A percentile compares a stretch with the other conserved stretches of the same genome.
These are phyloP conservation scores for Daldinia caldariorum DNA, from an alignment of 495 filamentous ascomycete species.

Conservation along the genomic window DNA sequence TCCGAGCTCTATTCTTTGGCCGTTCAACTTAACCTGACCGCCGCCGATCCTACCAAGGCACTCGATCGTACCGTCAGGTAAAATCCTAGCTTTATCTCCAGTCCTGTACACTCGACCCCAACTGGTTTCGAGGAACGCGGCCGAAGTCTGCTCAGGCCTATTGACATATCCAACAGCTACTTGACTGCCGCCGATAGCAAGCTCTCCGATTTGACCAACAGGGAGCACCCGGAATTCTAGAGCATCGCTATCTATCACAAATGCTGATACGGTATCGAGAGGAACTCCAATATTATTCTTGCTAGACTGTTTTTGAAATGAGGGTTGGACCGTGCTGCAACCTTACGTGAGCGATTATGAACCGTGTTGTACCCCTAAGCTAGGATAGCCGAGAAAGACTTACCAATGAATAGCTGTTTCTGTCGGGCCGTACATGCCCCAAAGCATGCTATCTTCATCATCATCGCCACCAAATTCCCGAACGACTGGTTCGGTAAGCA, in stretches of 20 bases:
- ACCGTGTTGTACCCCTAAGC: background rate
- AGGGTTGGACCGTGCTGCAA: slow-evolving; percentile 54
- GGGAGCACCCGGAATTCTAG: slow-evolving; percentile 64
- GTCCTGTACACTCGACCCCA: slow-evolving; percentile 79
- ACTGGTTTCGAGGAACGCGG: slow-evolving; percentile 69
- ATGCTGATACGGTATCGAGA: slow-evolving; percentile 78
- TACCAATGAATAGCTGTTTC: slow-evolving; percentile 81
- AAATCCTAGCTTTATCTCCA: slow-evolving; percentile 80
- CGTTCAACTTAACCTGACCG: slow-evolving; percentile 84
- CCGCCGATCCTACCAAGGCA: slow-evolving; percentile 81
- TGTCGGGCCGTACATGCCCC: slow-evolving; percentile 89
- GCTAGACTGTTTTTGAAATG: slow-evolving; percentile 51
- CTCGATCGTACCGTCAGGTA: slow-evolving; percentile 75
- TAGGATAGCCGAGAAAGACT: slow-evolving; percentile 14
- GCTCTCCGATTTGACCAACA: slow-evolving; percentile 76
- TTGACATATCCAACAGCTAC: slow-evolving; percentile 87
- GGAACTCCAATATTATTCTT: slow-evolving; percentile 76
- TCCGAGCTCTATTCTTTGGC: slow-evolving; percentile 83
- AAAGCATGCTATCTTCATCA: slow-evolving; percentile 63
- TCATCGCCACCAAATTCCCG: slow-evolving; percentile 72
- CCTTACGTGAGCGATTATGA: slow-evolving; percentile 3
- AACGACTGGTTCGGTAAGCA: slow-evolving; percentile 77
- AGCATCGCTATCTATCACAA: slow-evolving; percentile 59
- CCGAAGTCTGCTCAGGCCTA: slow-evolving; percentile 75
- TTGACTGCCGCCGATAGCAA: slow-evolving; percentile 82